Conservation (phyloP, 2,329 filamentous ascomycete species). For the Aspergillus luchuensis region DNA sequence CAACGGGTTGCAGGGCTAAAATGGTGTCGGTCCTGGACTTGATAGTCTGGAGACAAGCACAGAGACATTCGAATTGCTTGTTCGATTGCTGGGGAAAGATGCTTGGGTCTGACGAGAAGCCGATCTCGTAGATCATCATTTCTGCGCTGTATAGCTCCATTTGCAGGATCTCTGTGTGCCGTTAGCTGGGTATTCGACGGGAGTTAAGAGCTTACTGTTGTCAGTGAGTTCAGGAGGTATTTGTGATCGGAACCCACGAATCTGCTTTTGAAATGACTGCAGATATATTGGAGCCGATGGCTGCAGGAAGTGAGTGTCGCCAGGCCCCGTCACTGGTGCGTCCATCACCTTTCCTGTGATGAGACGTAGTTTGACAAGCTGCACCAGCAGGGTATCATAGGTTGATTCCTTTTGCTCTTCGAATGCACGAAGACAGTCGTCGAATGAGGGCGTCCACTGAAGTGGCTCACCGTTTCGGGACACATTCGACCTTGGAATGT, state of each 20-base stretch:
- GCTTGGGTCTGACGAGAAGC: background rate
- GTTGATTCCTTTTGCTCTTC: conserved; percentile 4
- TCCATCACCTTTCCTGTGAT: conserved; percentile 1
- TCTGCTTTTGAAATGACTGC: conserved; percentile 2
- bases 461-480: conserved; percentile 5
- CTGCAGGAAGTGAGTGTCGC: no score
- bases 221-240: background rate
- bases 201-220: background rate
- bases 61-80: background rate
- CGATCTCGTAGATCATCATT: background rate
- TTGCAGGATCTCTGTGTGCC: background rate
- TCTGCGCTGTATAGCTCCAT: background rate
- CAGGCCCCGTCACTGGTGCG: background rate
- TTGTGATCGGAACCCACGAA: background rate
- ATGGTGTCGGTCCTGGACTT: background rate
- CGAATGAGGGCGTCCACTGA: conserved; percentile 5
- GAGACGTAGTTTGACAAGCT: conserved; percentile 1
- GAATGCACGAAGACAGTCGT: conserved; percentile 2
- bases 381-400: background rate
- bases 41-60: background rate
- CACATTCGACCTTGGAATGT: background rate
- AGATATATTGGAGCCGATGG: background rate
- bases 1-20: background rate
- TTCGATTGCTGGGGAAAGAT: background rate
- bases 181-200: background rate